Evolutionary conservation across 2,329 filamentous ascomycete species (phyloP), one percentile per base, ranked within the genome.

Genomic region (Penicillium sp.): DNA sequence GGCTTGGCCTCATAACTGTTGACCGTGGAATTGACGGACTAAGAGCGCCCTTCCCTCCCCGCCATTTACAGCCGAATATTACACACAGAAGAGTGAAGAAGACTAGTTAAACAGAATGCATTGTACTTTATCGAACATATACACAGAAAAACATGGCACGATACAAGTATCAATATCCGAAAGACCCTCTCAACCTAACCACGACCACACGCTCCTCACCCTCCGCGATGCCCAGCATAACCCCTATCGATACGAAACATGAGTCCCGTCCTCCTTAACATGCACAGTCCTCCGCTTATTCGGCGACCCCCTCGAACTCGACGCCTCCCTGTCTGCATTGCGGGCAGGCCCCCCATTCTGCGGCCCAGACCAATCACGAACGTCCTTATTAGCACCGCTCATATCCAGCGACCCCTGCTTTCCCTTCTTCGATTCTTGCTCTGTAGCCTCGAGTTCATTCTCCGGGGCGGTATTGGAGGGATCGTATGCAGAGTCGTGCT

Each of bases 381-480:
- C 70, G 0, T 80, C 77, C 38, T 67, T 70, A 61, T 86, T 85
- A 16, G 78, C 80, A 0, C 80, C 79, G 54, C 78, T 82, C 20
- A 78, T 77, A 38, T 84, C 74, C 35, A 85, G 58, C 5, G 55
- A 78, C 77, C 27, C 65, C 66, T 20, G 61, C 54, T 53, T 69
- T 64, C 3, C 66, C 72, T 24, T 70, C 60, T 6, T 68, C 54
- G 50, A 62, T 72, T 77, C 68, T 28, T 57, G 45, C 37, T 59
- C 58, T 1, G 65, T 61, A 4, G 60, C 63, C 14, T 59, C 49
- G 8, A 65, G 49, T 29, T 81, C 79, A 18, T 68, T 61, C 62
- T 89, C 83, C 0, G 88, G 88, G 16, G 75, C 71, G 22, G 86
- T 90, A 64, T 79, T 80, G 45, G 74, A 68, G 0, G 82, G 80